A percentile compares a stretch with the other conserved stretches of the same genome.
Evolutionary conservation across 1,139 yeast genomes (phyloP).

Genomic region (Magnusiomyces sp.): DNA sequence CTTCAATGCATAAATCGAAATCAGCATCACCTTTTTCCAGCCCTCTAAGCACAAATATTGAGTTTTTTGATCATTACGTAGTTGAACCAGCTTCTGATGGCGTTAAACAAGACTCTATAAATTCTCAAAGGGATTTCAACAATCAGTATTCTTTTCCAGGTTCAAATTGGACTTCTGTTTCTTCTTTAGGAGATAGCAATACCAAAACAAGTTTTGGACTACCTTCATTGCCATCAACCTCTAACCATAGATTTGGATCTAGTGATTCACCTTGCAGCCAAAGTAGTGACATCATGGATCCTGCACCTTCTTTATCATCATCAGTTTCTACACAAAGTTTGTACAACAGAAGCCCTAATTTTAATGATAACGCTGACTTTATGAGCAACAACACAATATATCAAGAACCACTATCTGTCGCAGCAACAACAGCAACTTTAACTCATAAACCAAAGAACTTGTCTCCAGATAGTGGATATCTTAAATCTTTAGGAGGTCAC

Average conservation of each 20-base stretch:
- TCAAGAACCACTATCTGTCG: not conserved
- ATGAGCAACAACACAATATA: not conserved
- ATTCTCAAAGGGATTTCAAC: not conserved
- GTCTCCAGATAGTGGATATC: not conserved
- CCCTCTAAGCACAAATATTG: not conserved
- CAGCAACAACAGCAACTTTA: not conserved
- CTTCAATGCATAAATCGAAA: not conserved
- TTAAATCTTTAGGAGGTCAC: not conserved
- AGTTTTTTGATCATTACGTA: constrained; percentile 2
- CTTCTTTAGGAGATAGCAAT: not conserved
- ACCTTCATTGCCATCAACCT: not conserved
- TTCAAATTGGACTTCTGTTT: not conserved
- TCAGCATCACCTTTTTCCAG: not conserved
- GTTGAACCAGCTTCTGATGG: not conserved
- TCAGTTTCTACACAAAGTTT: not conserved
- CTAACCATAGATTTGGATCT: not conserved
- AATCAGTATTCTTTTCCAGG: not conserved
- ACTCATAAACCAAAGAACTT: not conserved
- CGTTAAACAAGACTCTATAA: not conserved
- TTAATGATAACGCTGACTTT: not conserved
- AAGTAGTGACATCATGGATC: not conserved
- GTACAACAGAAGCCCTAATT: not conserved
- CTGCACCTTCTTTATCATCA: not conserved
- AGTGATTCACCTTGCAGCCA: not conserved
- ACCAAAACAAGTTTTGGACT: not conserved